Percentiles rank a stretch among this genome's conserved stretches.
phyloP scores from a whole-genome alignment of 2,329 filamentous ascomycete species.

The Leptographium radiaticola region DNA sequence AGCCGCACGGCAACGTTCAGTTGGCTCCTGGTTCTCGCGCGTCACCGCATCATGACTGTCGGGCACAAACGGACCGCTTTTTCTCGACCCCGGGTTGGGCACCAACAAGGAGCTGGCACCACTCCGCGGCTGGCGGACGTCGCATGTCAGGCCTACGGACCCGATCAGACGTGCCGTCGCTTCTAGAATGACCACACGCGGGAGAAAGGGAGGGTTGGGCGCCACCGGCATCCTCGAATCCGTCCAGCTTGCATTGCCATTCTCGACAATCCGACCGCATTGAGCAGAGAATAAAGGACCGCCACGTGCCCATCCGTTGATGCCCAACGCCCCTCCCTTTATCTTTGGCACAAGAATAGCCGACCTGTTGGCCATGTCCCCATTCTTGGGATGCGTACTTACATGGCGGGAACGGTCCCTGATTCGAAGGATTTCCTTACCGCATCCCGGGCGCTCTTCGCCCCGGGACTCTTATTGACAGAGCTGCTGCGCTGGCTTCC shows the following conservation, averaged over 20 bases:
- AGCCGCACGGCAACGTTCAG: background rate
- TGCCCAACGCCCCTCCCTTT: background rate
- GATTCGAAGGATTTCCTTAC: background rate
- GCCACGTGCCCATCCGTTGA: background rate
- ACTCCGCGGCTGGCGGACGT: background rate
- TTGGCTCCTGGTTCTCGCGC: background rate
- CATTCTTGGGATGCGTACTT: background rate
- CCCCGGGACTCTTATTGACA: background rate
- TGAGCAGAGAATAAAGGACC: background rate
- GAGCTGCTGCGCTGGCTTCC: background rate
- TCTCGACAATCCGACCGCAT: background rate
- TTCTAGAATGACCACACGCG: background rate
- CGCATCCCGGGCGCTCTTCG: background rate
- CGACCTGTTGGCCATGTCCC: background rate
- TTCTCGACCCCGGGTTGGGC: slow-evolving; percentile 1
- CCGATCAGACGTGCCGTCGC: background rate
- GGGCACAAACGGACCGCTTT: slow-evolving; percentile 1
- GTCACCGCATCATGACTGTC: slow-evolving; percentile 4
- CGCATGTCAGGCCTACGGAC: background rate
- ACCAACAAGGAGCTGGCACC: background rate
- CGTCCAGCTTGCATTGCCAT: background rate
- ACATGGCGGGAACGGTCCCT: background rate
- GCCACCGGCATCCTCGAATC: background rate
- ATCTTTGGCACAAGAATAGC: background rate
- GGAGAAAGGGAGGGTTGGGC: background rate